Base-by-base conservation (phyloP, 495 filamentous ascomycete species). In the Darksidea phi region DNA sequence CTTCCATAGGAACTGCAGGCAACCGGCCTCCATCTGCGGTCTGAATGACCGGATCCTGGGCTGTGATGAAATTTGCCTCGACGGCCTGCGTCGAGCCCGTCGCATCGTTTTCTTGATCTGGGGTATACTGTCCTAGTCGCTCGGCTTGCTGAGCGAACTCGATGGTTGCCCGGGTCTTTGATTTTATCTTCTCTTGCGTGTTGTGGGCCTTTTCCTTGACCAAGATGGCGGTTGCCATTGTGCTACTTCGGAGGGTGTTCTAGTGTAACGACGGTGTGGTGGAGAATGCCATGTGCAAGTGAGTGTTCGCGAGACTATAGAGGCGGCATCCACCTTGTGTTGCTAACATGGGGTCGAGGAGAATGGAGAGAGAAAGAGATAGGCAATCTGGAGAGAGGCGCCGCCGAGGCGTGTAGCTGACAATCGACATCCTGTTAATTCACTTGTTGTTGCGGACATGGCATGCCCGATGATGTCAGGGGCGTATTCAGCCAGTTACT, bases 11-110 rank as follows among this genome's bases (percentile, higher is more conserved):
- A 1, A 89, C 83, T 0, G 79, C 77, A 0, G 88, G 88, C 17
- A 90, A 69, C 17, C 86, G 75, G 54, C 78, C 78, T 15, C 86
- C 86, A 69, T 86, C 80, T 10, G 82, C 78, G 4, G 86, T 87
- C 42, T 82, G 74, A 50, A 90, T 81, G n/a, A 89, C 82, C 0
- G 87, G 84, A 73, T 90, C 87, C 48, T 84, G 80, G 0, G 84
- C 75, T 1, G 87, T 90, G 46, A 90, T 75, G 68, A 87, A 89
- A 18, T 77, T 78, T 4, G 87, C 86, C 57, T 86, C 75, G 18
- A 87, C 76, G 2, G 87, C 86, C 26, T 81, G 74, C 18, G 77
- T 75, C n/a, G 68, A 64, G 8, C 70, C 71, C 2, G 69, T 72
- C 2, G 57, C 52, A 6, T 70, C 64, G 36, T 69, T 45, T 47